phyloP scores from a whole-genome alignment of 2,329 filamentous ascomycete genomes.

The Arthroderma sp. region DNA sequence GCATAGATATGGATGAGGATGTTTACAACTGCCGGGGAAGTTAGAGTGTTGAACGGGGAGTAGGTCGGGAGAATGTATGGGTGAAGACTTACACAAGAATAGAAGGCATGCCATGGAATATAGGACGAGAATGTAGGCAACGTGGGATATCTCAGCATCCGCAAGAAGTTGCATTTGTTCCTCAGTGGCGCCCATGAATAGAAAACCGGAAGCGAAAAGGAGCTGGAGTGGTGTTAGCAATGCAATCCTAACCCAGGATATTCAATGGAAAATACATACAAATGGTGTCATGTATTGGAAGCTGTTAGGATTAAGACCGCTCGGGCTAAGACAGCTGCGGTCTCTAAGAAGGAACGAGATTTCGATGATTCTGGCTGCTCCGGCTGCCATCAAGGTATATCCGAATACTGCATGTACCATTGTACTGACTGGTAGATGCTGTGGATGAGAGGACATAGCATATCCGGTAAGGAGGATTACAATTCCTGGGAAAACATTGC shows the following conservation, averaged over 20 bases:
- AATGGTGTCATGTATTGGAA: slow-evolving; percentile 60
- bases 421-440: slow-evolving; percentile 68
- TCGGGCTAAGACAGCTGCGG: slow-evolving; percentile 48
- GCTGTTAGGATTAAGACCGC: slow-evolving; percentile 57
- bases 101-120: slow-evolving; percentile 82
- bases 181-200: slow-evolving; percentile 96
- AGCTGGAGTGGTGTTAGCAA: slow-evolving; percentile 41
- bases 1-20: slow-evolving; percentile 79
- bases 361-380: slow-evolving; percentile 73
- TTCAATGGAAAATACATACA: slow-evolving; percentile 37
- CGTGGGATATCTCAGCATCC: slow-evolving; percentile 65
- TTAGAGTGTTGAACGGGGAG: slow-evolving; percentile 9
- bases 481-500: slow-evolving; percentile 85
- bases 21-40: slow-evolving; percentile 48
- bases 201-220: slow-evolving; percentile 79
- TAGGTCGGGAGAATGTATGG: neutral
- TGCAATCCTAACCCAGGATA: too few relatives aligned
- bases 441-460: slow-evolving; percentile 87
- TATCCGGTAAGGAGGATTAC: slow-evolving; percentile 88
- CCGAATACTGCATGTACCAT: slow-evolving; percentile 85
- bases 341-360: slow-evolving; percentile 79
- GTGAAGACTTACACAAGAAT: slow-evolving; percentile 56
- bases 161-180: slow-evolving; percentile 80
- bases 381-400: slow-evolving; percentile 87
- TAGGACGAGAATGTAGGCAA: slow-evolving; percentile 82